Conservation (phyloP, 371 early-diverging fungal species). For the Mortierella sp. region DNA sequence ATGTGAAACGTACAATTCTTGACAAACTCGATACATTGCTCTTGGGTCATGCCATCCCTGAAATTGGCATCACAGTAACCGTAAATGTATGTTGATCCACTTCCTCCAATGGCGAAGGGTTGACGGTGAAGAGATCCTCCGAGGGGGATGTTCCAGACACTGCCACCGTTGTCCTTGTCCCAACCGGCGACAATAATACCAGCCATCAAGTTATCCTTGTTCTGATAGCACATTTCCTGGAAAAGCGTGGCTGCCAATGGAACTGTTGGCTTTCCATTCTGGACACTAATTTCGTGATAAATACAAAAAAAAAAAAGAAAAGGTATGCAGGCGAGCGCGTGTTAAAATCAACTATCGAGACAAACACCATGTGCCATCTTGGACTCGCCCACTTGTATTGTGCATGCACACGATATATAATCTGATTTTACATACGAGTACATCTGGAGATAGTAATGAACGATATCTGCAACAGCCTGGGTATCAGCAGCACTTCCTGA, state of each 20-base stretch:
- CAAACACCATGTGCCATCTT: too few relatives aligned
- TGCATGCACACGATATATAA: neutral
- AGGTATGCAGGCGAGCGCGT: neutral
- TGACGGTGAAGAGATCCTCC: slow-evolving; percentile 96
- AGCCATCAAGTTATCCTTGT: slow-evolving; percentile 93
- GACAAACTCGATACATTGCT: slow-evolving; percentile 96
- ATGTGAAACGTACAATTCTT: slow-evolving; percentile 88
- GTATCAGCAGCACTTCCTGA: slow-evolving; percentile 99
- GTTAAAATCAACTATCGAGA: too few relatives aligned
- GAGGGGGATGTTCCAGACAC: slow-evolving; percentile 94
- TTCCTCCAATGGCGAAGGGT: slow-evolving; percentile 97
- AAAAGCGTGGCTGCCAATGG: slow-evolving; percentile 94
- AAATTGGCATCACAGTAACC: slow-evolving; percentile 97
- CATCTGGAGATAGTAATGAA: slow-evolving; percentile 93
- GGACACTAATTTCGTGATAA: slow-evolving; percentile 69
- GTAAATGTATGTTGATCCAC: slow-evolving; percentile 98
- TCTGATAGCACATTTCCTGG: slow-evolving; percentile 95
- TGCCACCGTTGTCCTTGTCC: slow-evolving; percentile 94
- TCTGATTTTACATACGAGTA: slow-evolving; percentile 73
- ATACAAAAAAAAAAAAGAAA: neutral
- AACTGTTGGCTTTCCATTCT: slow-evolving; percentile 91
- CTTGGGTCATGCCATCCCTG: slow-evolving; percentile 87
- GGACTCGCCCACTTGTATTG: neutral
- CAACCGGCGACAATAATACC: slow-evolving; percentile 99
- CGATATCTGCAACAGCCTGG: slow-evolving; percentile 97